These are phyloP conservation scores for Kuraishia piskuri DNA, from an alignment of 805 yeast species.

Conservation along the genomic window DNA sequence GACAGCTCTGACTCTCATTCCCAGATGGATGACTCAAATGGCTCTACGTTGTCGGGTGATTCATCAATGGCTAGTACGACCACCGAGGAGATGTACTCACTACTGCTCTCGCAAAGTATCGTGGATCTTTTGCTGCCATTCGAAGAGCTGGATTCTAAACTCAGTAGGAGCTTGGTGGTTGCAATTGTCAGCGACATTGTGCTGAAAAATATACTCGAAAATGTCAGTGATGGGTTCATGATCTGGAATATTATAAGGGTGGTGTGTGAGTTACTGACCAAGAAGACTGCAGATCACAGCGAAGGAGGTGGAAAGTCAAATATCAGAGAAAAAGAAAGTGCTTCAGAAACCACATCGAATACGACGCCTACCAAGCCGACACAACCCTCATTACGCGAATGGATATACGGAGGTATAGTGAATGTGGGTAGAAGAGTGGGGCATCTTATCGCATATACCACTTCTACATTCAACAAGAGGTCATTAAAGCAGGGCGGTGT, in stretches of 20 bases:
- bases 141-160: slow-evolving; percentile 29
- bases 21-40: slow-evolving; percentile 8
- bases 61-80: not conserved
- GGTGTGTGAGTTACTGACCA: slow-evolving; percentile 7
- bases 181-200: slow-evolving; percentile 34
- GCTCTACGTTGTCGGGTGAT: not conserved
- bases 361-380: not conserved
- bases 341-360: too few relatives aligned
- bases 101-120: slow-evolving; percentile 25
- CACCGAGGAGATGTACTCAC: slow-evolving; percentile 24
- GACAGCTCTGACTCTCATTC: slow-evolving; percentile 1
- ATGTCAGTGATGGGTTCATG: slow-evolving; percentile 42
- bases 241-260: slow-evolving; percentile 31
- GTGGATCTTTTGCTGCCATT: slow-evolving; percentile 28
- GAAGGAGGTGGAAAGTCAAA: not conserved
- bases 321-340: not conserved
- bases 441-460: slow-evolving; percentile 20
- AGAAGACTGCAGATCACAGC: not conserved
- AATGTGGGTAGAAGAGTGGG: slow-evolving; percentile 11
- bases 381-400: not conserved
- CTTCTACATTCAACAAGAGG: slow-evolving; percentile 14
- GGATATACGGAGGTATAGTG: slow-evolving; percentile 7
- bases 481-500: slow-evolving; percentile 7
- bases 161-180: slow-evolving; percentile 29
- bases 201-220: slow-evolving; percentile 30